These are phyloP conservation scores for Colletotrichum costaricense DNA, from an alignment of 2,329 filamentous ascomycete genomes.

Conservation along the genomic window DNA sequence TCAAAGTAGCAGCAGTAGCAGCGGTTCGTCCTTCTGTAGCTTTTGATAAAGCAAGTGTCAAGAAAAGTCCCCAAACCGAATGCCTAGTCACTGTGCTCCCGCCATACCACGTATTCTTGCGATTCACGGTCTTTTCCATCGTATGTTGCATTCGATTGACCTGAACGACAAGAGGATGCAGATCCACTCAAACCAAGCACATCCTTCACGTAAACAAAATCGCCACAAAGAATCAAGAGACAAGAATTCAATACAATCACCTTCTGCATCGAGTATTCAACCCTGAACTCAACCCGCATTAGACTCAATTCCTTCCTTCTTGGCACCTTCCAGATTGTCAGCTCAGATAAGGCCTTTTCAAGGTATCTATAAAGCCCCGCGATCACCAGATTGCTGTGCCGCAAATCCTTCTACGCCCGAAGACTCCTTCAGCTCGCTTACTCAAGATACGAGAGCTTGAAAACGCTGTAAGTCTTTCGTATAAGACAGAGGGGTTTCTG, in stretches of 20 bases:
- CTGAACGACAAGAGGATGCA: neutral
- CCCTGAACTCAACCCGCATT: neutral
- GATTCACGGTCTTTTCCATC: neutral
- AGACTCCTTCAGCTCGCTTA: neutral
- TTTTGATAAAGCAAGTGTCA: too few relatives aligned
- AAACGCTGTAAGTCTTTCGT: too few relatives aligned
- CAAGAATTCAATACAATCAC: neutral
- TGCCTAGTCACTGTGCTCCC: neutral
- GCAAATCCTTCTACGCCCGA: neutral
- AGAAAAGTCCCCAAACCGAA: neutral
- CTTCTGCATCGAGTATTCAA: neutral
- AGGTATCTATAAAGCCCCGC: too few relatives aligned
- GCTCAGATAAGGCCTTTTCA: neutral
- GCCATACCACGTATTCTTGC: neutral
- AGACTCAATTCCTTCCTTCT: neutral
- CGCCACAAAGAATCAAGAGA: neutral
- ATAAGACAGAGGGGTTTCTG: too few relatives aligned
- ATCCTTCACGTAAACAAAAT: neutral
- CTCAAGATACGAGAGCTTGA: too few relatives aligned
- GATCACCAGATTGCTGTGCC: neutral
- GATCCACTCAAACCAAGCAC: accelerated
- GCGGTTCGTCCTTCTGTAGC: too few relatives aligned
- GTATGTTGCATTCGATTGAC: neutral
- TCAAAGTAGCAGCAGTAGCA: too few relatives aligned
- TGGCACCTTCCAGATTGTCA: neutral